These are phyloP conservation scores for Orobanche coerulescens DNA, from an alignment of 257 asterid species.

Conservation along the genomic window DNA sequence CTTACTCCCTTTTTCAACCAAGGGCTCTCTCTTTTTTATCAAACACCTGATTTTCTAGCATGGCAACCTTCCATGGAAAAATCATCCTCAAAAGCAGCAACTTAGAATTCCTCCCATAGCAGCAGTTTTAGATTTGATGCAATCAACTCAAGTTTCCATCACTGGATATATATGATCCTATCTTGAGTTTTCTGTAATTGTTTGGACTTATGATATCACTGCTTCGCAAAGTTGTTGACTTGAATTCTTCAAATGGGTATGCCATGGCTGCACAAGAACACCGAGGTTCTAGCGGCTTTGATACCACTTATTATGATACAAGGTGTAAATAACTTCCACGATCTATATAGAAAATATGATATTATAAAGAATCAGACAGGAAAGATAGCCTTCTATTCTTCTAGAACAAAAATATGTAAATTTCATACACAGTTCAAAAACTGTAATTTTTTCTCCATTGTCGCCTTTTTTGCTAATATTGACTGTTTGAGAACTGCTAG, in stretches of 20 bases:
- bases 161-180: not conserved
- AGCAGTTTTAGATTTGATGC: not conserved
- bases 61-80: not conserved
- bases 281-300: too few relatives aligned
- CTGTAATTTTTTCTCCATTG: too few relatives aligned
- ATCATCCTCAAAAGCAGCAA: not conserved
- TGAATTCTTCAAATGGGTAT: not conserved
- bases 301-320: too few relatives aligned
- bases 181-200: not conserved
- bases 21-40: not conserved
- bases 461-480: too few relatives aligned
- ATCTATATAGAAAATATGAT: too few relatives aligned
- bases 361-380: not conserved
- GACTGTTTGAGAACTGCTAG: too few relatives aligned
- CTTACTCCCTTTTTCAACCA: not conserved
- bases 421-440: too few relatives aligned
- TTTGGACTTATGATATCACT: not conserved
- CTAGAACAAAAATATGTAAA: too few relatives aligned
- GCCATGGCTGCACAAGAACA: not conserved
- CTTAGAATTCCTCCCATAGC: not conserved
- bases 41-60: not conserved
- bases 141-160: not conserved
- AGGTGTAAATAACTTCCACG: too few relatives aligned
- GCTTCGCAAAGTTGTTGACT: not conserved
- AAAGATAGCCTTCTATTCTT: too few relatives aligned